A percentile compares a stretch with the other conserved stretches of the same genome.
phyloP scores from a whole-genome alignment of 495 filamentous ascomycete species.

The Sabuloglossum arenarium region DNA sequence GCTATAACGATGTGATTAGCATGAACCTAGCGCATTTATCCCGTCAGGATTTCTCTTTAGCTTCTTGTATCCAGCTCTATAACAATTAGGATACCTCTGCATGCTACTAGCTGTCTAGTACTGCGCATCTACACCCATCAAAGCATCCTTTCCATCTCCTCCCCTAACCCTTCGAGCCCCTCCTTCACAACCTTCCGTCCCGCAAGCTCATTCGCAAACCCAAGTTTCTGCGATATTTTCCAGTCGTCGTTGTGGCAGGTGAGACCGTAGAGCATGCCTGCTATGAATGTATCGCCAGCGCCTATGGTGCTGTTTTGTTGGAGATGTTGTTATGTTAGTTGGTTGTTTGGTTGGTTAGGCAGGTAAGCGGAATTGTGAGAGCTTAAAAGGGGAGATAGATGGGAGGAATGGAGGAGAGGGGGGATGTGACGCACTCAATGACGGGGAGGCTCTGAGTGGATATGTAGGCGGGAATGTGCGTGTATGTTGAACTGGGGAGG shows the following conservation, averaged over 20 bases:
- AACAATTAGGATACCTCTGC: too few relatives aligned
- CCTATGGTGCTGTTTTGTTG: slow-evolving; percentile 34
- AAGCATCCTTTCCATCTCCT: too few relatives aligned
- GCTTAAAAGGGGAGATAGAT: too few relatives aligned
- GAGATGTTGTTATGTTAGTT: not conserved
- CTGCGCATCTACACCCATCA: too few relatives aligned
- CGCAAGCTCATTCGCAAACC: slow-evolving; percentile 43
- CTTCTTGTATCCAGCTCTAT: too few relatives aligned
- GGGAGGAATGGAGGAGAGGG: too few relatives aligned
- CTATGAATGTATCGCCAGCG: slow-evolving; percentile 58
- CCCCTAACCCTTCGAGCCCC: slow-evolving; percentile 35
- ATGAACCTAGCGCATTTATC: too few relatives aligned
- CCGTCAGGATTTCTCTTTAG: too few relatives aligned
- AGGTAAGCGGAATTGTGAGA: too few relatives aligned
- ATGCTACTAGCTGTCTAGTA: too few relatives aligned
- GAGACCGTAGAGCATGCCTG: slow-evolving; percentile 43
- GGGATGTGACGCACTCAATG: slow-evolving; percentile 39
- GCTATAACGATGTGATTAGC: too few relatives aligned
- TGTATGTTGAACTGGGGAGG: slow-evolving; percentile 16
- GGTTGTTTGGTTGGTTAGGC: too few relatives aligned
- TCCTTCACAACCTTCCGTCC: slow-evolving; percentile 46
- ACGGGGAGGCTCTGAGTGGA: slow-evolving; percentile 22
- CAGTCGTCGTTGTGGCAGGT: slow-evolving; percentile 29
- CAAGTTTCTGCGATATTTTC: slow-evolving; percentile 28
- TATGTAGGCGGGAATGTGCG: slow-evolving; percentile 26